These are phyloP conservation scores for Backusella mclennaniae DNA, from an alignment of 192 early-diverging fungal genomes.

Conservation along the genomic window DNA sequence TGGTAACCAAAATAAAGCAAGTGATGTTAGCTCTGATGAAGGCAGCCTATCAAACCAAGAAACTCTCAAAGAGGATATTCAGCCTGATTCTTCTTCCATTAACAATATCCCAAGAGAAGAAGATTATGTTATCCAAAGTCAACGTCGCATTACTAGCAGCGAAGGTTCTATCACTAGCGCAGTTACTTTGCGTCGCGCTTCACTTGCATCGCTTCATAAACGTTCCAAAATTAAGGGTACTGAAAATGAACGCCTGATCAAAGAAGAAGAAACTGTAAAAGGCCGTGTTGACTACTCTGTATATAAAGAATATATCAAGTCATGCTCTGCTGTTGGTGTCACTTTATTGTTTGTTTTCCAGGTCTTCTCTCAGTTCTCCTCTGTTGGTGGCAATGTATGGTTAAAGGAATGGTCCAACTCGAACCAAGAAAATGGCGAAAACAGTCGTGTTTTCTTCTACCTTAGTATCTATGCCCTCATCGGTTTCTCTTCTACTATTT, in stretches of 20 bases:
- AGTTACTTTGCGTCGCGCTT: constrained; percentile 56
- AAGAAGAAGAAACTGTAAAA: constrained; percentile 77
- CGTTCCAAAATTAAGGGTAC: constrained; percentile 6
- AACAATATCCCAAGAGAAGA: constrained; percentile 32
- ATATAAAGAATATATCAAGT: constrained; percentile 77
- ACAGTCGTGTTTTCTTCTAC: constrained; percentile 54
- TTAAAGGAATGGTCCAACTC: constrained; percentile 73
- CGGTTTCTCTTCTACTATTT: constrained; percentile 65
- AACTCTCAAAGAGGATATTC: constrained; percentile 9
- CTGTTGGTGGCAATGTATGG: constrained; percentile 64
- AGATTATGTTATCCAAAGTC: constrained; percentile 16
- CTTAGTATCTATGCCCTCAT: constrained; percentile 79
- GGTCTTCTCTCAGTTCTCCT: constrained; percentile 52
- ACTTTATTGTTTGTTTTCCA: constrained; percentile 57
- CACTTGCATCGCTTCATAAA: constrained; percentile 42
- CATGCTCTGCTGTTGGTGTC: constrained; percentile 63
- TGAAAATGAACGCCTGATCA: constrained; percentile 56
- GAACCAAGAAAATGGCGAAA: constrained; percentile 41
- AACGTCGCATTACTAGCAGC: neutral
- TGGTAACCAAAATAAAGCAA: constrained; percentile 44
- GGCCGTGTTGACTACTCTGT: constrained; percentile 79
- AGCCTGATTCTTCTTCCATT: neutral
- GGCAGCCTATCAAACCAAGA: constrained; percentile 18
- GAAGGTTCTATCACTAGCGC: constrained; percentile 29
- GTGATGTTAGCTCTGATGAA: constrained; percentile 26